Evolutionary conservation across 1,139 yeast species (phyloP).

Genomic region (Dujonia santamariae): DNA sequence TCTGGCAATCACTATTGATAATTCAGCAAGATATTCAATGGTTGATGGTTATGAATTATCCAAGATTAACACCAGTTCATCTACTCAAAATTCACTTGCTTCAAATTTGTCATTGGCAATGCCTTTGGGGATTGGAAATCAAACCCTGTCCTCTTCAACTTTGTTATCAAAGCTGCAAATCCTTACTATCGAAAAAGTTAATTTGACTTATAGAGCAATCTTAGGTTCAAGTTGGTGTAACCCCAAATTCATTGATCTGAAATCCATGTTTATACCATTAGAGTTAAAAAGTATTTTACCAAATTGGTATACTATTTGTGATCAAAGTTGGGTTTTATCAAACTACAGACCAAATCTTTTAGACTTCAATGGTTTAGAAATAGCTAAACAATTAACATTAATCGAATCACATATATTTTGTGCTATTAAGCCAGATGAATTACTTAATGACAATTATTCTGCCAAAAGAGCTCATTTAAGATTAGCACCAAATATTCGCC

Average conservation of each 20-base stretch:
- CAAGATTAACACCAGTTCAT: constrained; percentile 42
- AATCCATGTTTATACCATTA: constrained; percentile 26
- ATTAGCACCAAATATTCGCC: constrained; percentile 70
- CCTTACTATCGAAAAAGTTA: constrained; percentile 42
- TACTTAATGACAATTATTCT: constrained; percentile 70
- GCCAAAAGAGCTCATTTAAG: constrained; percentile 60
- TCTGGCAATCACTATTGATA: constrained; percentile 15
- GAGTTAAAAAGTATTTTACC: constrained; percentile 26
- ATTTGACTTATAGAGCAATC: constrained; percentile 48
- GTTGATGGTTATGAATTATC: constrained; percentile 52
- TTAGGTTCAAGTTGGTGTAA: constrained; percentile 50
- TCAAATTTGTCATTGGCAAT: constrained; percentile 40
- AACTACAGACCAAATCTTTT: constrained; percentile 52
- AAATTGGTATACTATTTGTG: constrained; percentile 39
- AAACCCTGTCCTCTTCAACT: constrained; percentile 36
- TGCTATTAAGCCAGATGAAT: constrained; percentile 65
- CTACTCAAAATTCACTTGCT: constrained; percentile 31
- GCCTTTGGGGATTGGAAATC: constrained; percentile 43
- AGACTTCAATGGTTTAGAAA: constrained; percentile 74
- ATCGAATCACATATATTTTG: constrained; percentile 75
- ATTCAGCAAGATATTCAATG: constrained; percentile 39
- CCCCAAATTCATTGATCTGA: constrained; percentile 20
- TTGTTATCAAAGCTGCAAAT: constrained; percentile 38
- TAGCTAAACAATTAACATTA: constrained; percentile 81
- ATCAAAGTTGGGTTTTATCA: constrained; percentile 46